A percentile compares a stretch with the other conserved stretches of the same genome.
phyloP scores from a whole-genome alignment of 73 alveolate genomes.

The Paramecium bursaria region DNA sequence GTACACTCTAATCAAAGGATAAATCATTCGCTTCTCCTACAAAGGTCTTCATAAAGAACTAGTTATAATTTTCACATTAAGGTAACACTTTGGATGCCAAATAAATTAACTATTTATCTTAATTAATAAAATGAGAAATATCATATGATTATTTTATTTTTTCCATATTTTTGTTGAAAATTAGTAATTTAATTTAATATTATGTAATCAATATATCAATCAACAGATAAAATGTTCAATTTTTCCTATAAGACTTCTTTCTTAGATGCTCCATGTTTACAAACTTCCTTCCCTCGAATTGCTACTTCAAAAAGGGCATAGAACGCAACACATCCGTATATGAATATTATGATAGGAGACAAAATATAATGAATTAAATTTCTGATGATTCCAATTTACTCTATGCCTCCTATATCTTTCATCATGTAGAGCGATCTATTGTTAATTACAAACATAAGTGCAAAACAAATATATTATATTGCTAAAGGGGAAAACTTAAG shows the following conservation, averaged over 20 bases:
- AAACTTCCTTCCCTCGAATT: conserved; percentile 70
- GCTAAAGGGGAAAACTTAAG: neutral
- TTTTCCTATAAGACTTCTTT: too few relatives aligned
- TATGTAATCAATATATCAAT: too few relatives aligned
- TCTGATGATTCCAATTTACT: conserved; percentile 34
- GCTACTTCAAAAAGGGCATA: conserved; percentile 70
- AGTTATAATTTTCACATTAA: neutral
- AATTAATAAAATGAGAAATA: conserved; percentile 56
- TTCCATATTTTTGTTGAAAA: too few relatives aligned
- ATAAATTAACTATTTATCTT: conserved; percentile 32
- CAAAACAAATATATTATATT: neutral
- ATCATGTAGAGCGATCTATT: conserved; percentile 8
- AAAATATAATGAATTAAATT: conserved; percentile 62
- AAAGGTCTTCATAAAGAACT: conserved; percentile 14
- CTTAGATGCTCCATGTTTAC: conserved; percentile 72
- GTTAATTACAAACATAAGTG: conserved; percentile 10
- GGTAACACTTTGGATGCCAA: conserved; percentile 13
- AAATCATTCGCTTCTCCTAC: conserved; percentile 16
- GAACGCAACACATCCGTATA: conserved; percentile 63
- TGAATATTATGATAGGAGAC: conserved; percentile 57
- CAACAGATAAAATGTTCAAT: too few relatives aligned
- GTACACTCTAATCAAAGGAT: neutral
- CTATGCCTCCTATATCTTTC: conserved; percentile 31
- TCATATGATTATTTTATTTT: too few relatives aligned
- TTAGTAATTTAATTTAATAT: too few relatives aligned